Evolutionary conservation across 2,329 filamentous ascomycete species (phyloP).

Genomic region (Penicillium sp.): DNA sequence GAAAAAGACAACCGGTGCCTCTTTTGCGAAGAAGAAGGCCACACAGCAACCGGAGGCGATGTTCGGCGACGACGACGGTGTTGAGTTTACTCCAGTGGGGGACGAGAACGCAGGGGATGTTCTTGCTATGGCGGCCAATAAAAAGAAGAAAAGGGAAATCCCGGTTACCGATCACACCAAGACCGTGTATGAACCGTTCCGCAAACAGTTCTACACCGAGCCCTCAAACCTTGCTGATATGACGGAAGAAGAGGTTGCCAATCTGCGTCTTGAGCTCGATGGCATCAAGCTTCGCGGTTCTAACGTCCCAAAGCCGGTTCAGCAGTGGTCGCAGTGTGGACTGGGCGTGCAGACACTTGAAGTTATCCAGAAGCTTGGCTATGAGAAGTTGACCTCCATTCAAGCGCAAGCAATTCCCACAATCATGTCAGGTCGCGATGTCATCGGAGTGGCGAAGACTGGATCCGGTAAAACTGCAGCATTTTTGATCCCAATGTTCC

Average conservation of each 20-base stretch:
- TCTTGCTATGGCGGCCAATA: conserved; percentile 58
- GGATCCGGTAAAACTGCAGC: conserved; percentile 97
- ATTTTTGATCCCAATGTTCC: conserved; percentile 94
- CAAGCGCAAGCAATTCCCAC: conserved; percentile 93
- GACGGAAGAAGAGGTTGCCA: conserved; percentile 79
- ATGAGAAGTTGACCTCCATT: conserved; percentile 87
- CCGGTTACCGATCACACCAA: conserved; percentile 84
- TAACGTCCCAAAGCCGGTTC: conserved; percentile 87
- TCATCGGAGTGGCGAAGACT: conserved; percentile 95
- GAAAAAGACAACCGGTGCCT: conserved; percentile 40
- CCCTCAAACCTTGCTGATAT: conserved; percentile 80
- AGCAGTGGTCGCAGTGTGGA: conserved; percentile 95
- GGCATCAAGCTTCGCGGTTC: conserved; percentile 92
- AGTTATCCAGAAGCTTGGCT: conserved; percentile 77
- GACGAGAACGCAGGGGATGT: conserved; percentile 66
- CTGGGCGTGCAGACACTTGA: conserved; percentile 84
- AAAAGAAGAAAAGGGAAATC: conserved; percentile 93
- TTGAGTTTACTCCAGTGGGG: conserved; percentile 60
- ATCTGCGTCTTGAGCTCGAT: conserved; percentile 82
- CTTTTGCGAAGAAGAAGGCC: conserved; percentile 49
- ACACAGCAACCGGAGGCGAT: conserved; percentile 76
- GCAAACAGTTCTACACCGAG: conserved; percentile 94
- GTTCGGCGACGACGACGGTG: conserved; percentile 81
- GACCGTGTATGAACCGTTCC: conserved; percentile 78
- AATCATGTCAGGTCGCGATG: conserved; percentile 93